Evolutionary conservation across 176 grass and related monocot species (phyloP).

Genomic region (Hordeum vulgare): DNA sequence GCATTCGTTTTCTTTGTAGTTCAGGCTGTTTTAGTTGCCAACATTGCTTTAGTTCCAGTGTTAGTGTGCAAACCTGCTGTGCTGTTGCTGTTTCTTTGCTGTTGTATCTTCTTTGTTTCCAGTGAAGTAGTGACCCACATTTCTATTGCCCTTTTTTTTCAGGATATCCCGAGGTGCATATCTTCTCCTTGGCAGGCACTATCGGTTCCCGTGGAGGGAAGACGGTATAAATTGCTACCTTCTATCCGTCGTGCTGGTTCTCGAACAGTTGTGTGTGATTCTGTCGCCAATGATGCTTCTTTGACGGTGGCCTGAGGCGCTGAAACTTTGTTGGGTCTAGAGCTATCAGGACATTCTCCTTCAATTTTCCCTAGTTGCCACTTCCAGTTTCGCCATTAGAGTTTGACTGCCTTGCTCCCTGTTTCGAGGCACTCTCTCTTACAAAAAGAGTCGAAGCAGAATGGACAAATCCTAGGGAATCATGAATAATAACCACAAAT

Average conservation of each 20-base stretch:
- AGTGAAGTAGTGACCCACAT: neutral
- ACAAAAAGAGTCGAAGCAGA: neutral
- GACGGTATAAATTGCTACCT: slow-evolving; percentile 17
- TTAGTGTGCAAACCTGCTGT: neutral
- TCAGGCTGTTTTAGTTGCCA: neutral
- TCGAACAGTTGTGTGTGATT: slow-evolving; percentile 1
- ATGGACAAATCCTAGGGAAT: neutral
- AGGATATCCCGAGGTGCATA: neutral
- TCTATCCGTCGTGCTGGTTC: slow-evolving; percentile 1
- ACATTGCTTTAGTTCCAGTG: neutral
- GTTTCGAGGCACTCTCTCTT: neutral
- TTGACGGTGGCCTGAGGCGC: slow-evolving; percentile 18
- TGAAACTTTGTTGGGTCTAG: neutral
- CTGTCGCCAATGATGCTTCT: slow-evolving; percentile 28
- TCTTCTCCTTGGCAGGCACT: neutral
- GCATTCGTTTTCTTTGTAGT: neutral
- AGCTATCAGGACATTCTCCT: neutral
- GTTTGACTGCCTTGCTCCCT: neutral
- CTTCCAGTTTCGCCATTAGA: neutral
- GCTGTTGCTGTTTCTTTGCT: neutral
- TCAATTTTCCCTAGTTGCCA: neutral
- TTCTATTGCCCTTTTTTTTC: neutral
- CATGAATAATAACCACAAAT: neutral
- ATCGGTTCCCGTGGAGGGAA: neutral
- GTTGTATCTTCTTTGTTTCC: neutral